A percentile compares a stretch with the other conserved stretches of the same genome.
Conservation (phyloP, 2,329 filamentous ascomycete genomes). For the Cryphonectria japonica region DNA sequence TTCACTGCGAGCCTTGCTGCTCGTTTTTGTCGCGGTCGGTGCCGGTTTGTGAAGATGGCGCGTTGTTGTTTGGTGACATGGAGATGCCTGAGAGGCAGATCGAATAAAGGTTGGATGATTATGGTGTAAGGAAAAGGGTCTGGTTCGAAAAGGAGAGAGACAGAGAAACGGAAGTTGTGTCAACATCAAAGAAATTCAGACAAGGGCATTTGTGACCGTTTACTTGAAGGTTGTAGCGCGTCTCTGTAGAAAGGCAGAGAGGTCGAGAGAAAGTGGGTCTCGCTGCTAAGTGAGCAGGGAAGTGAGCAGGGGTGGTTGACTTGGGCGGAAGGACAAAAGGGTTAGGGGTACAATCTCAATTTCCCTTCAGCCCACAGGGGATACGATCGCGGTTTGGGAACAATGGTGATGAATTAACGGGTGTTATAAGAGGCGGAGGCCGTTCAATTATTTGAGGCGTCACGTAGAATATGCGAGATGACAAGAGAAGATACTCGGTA, state of each 20-base stretch:
- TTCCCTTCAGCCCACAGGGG: background rate
- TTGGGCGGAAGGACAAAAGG: background rate
- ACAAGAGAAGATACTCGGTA: background rate
- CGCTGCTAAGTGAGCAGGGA: background rate
- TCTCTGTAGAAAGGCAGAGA: background rate
- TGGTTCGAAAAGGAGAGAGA: background rate
- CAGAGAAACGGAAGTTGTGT: background rate
- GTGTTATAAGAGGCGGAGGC: background rate
- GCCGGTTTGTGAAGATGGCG: background rate
- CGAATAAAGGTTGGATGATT: background rate
- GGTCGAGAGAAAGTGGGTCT: slow-evolving; percentile 7
- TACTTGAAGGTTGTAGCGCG: slow-evolving; percentile 5
- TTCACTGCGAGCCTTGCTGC: background rate
- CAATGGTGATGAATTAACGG: background rate
- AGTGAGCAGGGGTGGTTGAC: background rate
- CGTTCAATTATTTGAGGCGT: background rate
- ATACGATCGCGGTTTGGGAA: background rate
- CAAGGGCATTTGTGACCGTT: background rate
- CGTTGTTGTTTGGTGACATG: slow-evolving; percentile 6
- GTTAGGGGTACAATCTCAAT: background rate
- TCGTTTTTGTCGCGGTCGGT: background rate
- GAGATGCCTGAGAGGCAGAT: background rate
- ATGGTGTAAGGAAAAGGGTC: background rate
- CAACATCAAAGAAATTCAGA: background rate
- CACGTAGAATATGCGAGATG: background rate